Evolutionary conservation across 2,329 filamentous ascomycete genomes (phyloP).

Genomic region (Grosmannia clavigera): DNA sequence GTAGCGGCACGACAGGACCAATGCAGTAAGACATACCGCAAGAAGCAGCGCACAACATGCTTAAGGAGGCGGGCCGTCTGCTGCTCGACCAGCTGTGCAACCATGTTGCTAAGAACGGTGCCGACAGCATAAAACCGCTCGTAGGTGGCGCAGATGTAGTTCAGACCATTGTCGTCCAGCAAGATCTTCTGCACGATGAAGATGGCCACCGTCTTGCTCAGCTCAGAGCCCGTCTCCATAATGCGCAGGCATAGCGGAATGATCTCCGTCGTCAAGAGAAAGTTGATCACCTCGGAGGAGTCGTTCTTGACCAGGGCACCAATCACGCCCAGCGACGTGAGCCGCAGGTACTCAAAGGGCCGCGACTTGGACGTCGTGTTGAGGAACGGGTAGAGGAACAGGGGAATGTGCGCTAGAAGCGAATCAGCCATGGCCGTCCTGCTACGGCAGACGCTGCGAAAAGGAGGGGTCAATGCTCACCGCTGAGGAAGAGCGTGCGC

Average conservation of each 20-base stretch:
- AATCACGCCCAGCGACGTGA: slow-evolving; percentile 93
- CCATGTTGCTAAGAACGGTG: slow-evolving; percentile 97
- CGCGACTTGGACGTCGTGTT: slow-evolving; percentile 98
- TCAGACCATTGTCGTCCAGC: slow-evolving; percentile 88
- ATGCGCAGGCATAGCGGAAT: slow-evolving; percentile 95
- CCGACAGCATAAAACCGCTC: slow-evolving; percentile 97
- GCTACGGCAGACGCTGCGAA: no score
- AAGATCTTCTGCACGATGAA: slow-evolving; percentile 99
- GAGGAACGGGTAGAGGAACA: slow-evolving; percentile 95
- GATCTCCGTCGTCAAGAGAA: slow-evolving; percentile 94
- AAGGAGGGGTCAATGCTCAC: slow-evolving; percentile 34
- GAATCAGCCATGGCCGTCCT: neutral
- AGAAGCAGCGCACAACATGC: slow-evolving; percentile 93
- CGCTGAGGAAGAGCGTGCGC: slow-evolving; percentile 81
- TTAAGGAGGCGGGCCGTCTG: slow-evolving; percentile 93
- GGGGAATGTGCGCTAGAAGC: slow-evolving; percentile 73
- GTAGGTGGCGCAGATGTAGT: slow-evolving; percentile 98
- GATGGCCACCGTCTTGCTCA: slow-evolving; percentile 97
- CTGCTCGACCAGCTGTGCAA: slow-evolving; percentile 91
- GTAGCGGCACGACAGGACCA: neutral
- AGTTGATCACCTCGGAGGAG: slow-evolving; percentile 97
- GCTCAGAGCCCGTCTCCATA: slow-evolving; percentile 97
- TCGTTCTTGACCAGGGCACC: slow-evolving; percentile 98
- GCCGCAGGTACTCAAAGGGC: slow-evolving; percentile 91
- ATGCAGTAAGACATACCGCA: slow-evolving; percentile 50